Percentiles rank a stretch among this genome's conserved stretches.
Conservation (phyloP, 2,329 filamentous ascomycete genomes). For the Ophioceras dolichostomum region DNA sequence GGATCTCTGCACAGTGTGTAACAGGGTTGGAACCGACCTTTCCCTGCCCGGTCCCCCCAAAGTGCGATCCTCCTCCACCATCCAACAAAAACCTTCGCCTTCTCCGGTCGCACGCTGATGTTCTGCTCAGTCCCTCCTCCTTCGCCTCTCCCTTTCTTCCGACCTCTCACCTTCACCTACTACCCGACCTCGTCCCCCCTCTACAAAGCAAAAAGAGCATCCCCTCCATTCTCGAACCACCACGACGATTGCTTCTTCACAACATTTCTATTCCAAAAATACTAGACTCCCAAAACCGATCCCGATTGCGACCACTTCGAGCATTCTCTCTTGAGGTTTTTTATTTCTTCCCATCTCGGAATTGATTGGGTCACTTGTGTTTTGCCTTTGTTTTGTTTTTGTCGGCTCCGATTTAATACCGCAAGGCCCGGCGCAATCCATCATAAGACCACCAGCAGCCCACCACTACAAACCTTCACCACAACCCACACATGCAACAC, state of each 20-base stretch:
- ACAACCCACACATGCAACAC: background rate
- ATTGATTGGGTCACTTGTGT: background rate
- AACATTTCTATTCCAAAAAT: background rate
- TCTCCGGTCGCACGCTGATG: slow-evolving; percentile 7
- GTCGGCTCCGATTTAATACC: background rate
- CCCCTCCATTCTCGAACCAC: slow-evolving; percentile 2
- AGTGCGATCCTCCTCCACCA: slow-evolving; percentile 5
- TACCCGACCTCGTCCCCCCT: no score
- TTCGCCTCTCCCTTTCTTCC: slow-evolving; percentile 14
- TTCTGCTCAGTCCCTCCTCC: slow-evolving; percentile 1
- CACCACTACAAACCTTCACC: background rate
- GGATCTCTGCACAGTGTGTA: background rate
- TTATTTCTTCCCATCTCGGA: no score
- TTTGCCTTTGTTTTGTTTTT: background rate
- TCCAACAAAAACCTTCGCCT: slow-evolving; percentile 11
- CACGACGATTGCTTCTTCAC: no score
- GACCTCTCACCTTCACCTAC: slow-evolving; percentile 11
- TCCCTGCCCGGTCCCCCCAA: slow-evolving; percentile 1
- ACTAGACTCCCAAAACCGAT: no score
- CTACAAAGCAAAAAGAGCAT: background rate
- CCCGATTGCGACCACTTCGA: no score
- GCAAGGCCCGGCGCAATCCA: slow-evolving; percentile 1
- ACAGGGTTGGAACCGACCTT: background rate
- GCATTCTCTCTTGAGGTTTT: no score
- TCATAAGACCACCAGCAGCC: background rate